A percentile compares a stretch with the other conserved stretches of the same genome.
These are phyloP conservation scores for Microdochium nivale DNA, from an alignment of 2,329 filamentous ascomycete species.

Conservation along the genomic window DNA sequence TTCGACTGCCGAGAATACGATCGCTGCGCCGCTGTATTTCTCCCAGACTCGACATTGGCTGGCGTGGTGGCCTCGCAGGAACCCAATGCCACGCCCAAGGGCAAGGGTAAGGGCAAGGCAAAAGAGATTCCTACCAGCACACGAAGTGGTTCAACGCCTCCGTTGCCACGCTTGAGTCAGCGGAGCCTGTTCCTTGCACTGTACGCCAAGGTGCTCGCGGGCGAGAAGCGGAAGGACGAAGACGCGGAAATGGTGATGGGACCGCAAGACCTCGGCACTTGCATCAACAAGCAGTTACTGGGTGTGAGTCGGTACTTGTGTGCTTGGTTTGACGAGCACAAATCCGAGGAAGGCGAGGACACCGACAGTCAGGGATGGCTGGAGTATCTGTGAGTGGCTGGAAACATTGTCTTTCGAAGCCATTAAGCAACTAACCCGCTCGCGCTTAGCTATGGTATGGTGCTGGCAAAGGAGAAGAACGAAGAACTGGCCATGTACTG, in stretches of 20 bases:
- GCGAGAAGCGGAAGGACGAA: conserved; percentile 93
- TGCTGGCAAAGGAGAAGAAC: conserved; percentile 84
- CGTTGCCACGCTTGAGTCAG: conserved; percentile 62
- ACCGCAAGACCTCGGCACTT: conserved; percentile 78
- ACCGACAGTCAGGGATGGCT: conserved; percentile 79
- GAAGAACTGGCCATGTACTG: conserved; percentile 77
- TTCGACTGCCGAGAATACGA: conserved; percentile 96
- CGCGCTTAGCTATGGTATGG: conserved; percentile 64
- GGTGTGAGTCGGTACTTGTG: conserved; percentile 68
- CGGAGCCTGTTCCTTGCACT: conserved; percentile 87
- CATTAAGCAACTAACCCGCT: conserved; percentile 7
- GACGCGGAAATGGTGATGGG: conserved; percentile 97
- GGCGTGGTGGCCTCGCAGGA: conserved; percentile 48
- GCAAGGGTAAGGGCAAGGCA: conserved; percentile 53
- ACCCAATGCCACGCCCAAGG: conserved; percentile 24
- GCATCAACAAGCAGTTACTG: conserved; percentile 76
- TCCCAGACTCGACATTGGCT: conserved; percentile 71
- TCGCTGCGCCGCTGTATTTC: conserved; percentile 81
- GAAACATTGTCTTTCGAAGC: background rate
- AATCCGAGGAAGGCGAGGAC: conserved; percentile 47
- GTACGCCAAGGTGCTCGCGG: conserved; percentile 86
- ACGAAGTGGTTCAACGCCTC: conserved; percentile 10
- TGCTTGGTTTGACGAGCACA: conserved; percentile 67
- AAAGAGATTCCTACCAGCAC: conserved; percentile 36
- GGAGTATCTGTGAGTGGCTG: conserved; percentile 59